Base-by-base conservation (phyloP, 805 yeast genomes). In the Maudiozyma saulgeensis region DNA sequence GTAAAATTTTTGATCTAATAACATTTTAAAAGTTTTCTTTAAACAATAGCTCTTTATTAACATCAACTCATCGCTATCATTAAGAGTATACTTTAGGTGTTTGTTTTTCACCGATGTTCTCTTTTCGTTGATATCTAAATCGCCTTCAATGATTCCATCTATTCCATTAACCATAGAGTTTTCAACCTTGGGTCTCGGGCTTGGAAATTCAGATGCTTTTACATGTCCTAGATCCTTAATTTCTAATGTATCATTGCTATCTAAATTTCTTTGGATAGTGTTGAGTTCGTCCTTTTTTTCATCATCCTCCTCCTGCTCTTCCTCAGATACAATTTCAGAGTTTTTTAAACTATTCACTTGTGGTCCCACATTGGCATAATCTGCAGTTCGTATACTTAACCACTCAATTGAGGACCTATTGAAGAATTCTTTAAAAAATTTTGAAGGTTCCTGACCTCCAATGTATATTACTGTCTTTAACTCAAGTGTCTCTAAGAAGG, bases 381-480 rank as follows among this genome's bases (percentile, higher is more conserved):
- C 68, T 1, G 65, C 43, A 53, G 64, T 66, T 41, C 68, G 70
- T 35, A 72, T 63, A 32, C 61, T 59, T 40, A 59, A 52, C 50
- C 84, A 67, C 46, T 76, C 77, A 32, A 84, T 78, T 4, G 72
- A 66, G 48, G 81, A 72, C 43, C 76, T 71, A 49, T 74, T 79
- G 37, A 89, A 77, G 60, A 83, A 88, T 47, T 77, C 78, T 51
- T 78, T 76, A 47, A 91, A 75, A 41, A 80, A 73, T 48, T 88
- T 72, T 7, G 91, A 80, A 2, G 96, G 96, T 50, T 81, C 80
- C 56, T 88, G 97, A 18, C 90, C 91, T 60, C 89, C 95, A 41
- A 91, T 68, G 55, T 86, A 76, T 1, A 93, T 68, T 19, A 91
- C 75, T 4, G 89, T 77, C 53, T 77, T 78, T 47, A 91, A 71